These are phyloP conservation scores for Diplotaxis tenuifolia DNA, from an alignment of 345 rosid genomes.

Conservation along the genomic window DNA sequence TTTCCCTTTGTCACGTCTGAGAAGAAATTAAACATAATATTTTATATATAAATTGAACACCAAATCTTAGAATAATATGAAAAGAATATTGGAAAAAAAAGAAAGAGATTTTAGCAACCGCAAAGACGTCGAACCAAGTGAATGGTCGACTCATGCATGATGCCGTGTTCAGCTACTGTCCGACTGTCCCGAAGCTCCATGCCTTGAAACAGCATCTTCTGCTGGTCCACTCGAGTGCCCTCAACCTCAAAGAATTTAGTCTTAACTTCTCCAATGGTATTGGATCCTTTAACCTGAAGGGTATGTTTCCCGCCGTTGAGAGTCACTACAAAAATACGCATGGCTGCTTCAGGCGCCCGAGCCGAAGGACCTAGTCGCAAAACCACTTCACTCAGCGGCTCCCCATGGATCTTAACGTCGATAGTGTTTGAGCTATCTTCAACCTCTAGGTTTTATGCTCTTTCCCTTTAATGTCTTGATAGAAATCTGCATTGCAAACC, in stretches of 20 bases:
- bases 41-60: background rate
- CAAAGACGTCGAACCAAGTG: too few relatives aligned
- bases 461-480: conserved; percentile 1
- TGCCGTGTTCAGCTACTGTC: too few relatives aligned
- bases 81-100: background rate
- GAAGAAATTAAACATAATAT: background rate
- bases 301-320: background rate
- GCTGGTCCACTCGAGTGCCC: too few relatives aligned
- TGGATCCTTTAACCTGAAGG: conserved; percentile 13
- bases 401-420: conserved; percentile 14
- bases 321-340: conserved; percentile 16
- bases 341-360: background rate
- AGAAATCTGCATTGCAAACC: background rate
- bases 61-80: background rate
- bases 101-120: background rate
- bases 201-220: too few relatives aligned
- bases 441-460: conserved; percentile 7
- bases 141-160: too few relatives aligned
- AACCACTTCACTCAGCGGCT: background rate
- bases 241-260: too few relatives aligned
- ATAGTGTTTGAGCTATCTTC: conserved; percentile 6
- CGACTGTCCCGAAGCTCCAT: too few relatives aligned
- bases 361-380: too few relatives aligned
- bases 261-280: conserved; percentile 1
- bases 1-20: too few relatives aligned